Base-by-base conservation (phyloP, 768 basidiomycete species). In the Psilocybe azurescens region DNA sequence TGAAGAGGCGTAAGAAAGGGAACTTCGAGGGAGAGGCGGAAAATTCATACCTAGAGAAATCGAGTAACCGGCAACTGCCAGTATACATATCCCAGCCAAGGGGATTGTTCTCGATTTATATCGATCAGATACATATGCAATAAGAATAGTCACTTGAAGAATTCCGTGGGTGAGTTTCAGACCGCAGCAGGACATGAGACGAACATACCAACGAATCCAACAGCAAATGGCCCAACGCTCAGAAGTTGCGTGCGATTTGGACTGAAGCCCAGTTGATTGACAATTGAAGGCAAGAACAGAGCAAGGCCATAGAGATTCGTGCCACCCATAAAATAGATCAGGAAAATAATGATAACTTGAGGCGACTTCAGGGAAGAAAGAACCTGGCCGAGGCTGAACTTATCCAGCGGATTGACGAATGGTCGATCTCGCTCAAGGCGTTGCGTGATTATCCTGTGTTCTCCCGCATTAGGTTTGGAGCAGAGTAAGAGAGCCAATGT, bases 191-290 rank as follows among this genome's bases (percentile, higher is more conserved):
- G 14, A 5, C 41, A 44, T 10, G 13, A 16, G 44, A 32, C 33
- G 18, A 39, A 51, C 60, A 14, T 29, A 79, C 78, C 67, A 55
- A 77, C 66, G 62, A 78, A 79, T 11, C 73, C 74, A 11, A 67
- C 73, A 28, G 72, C 78, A 56, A 78, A 79, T 1, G 78, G 78
- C 0, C 76, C 76, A n/a, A 78, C 78, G 50, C 76, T 78, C n/a
- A 79, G 70, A 5, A 79, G 56, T 59, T 79, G 78, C 5, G 74
- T 71, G 54, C 69, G 69, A 41, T 63, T 69, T 3, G 74, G 53
- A 30, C 68, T 73, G 59, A 77, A 78, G 2, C 75, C 75, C 3
- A 78, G 67, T 54, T 77, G 75, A 20, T 72, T 74, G 30, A 79
- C 73, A 51, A 77, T 77, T 3, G 77, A 78, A 3, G 78, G 78